A percentile compares a stretch with the other conserved stretches of the same genome.
phyloP scores from a whole-genome alignment of 352 stramenopile genomes.

The Thalassiosira mediterranea region DNA sequence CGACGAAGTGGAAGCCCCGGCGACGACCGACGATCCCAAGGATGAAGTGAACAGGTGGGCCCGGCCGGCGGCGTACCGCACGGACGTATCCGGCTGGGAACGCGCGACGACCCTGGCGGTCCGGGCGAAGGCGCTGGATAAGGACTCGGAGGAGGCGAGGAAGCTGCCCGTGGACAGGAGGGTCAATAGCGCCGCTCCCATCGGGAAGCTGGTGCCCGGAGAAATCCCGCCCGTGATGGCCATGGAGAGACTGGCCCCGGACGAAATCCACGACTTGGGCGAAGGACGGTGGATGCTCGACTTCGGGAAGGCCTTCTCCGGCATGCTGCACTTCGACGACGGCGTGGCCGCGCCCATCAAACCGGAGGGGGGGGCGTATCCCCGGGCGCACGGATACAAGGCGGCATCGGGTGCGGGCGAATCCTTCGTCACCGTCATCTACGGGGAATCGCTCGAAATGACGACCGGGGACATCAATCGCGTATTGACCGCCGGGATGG shows the following conservation, averaged over 20 bases:
- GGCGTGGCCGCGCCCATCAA: slow-evolving; percentile 42
- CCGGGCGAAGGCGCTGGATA: slow-evolving; percentile 17
- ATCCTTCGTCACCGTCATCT: slow-evolving; percentile 45
- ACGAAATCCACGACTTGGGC: slow-evolving; percentile 52
- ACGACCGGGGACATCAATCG: slow-evolving; percentile 50
- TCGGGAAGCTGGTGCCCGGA: slow-evolving; percentile 38
- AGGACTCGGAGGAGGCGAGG: not conserved
- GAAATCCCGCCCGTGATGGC: slow-evolving; percentile 47
- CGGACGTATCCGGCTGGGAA: slow-evolving; percentile 26
- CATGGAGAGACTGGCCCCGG: slow-evolving; percentile 39
- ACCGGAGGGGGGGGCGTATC: slow-evolving; percentile 25
- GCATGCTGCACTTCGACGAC: slow-evolving; percentile 53
- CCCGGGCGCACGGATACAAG: slow-evolving; percentile 39
- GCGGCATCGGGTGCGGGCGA: slow-evolving; percentile 12
- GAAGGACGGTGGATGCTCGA: slow-evolving; percentile 52
- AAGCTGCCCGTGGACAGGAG: slow-evolving; percentile 1
- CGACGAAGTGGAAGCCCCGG: not conserved
- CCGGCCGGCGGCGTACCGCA: slow-evolving; percentile 18
- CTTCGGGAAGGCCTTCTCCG: slow-evolving; percentile 50
- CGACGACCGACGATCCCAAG: not conserved
- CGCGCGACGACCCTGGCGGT: slow-evolving; percentile 21
- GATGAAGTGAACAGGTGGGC: slow-evolving; percentile 18
- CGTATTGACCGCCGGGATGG: slow-evolving; percentile 35
- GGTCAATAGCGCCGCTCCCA: slow-evolving; percentile 26
- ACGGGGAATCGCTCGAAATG: slow-evolving; percentile 50